phyloP scores from a whole-genome alignment of 1,284 basidiomycete species.

The Fomes fomentarius region DNA sequence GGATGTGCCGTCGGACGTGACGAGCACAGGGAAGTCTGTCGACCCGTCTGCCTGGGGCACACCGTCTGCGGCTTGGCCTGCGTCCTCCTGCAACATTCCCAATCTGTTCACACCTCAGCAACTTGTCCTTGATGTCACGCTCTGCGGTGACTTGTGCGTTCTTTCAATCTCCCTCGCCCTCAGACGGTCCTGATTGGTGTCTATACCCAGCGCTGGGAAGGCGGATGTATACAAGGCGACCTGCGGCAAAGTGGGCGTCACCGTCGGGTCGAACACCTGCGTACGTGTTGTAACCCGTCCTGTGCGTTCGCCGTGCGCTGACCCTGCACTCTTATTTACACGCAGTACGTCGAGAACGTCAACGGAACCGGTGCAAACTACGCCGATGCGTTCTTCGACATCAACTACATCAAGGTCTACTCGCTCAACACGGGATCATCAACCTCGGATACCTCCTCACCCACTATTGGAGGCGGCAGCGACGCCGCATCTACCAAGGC shows the following conservation, averaged over 20 bases:
- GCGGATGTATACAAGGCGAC: conserved; percentile 43
- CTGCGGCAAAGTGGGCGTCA: conserved; percentile 39
- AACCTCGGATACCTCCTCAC: too few species aligned
- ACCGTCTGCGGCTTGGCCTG: conserved; percentile 55
- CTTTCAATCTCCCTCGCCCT: too few species aligned
- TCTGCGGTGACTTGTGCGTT: conserved; percentile 60
- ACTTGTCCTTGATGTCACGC: conserved; percentile 58
- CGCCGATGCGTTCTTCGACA: conserved; percentile 55
- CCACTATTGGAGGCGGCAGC: too few species aligned
- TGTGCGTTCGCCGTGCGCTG: neutral
- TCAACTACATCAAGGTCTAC: conserved; percentile 51
- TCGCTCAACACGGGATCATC: conserved; percentile 23
- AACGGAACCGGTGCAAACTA: conserved; percentile 45
- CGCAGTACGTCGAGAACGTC: conserved; percentile 55
- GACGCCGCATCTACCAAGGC: too few species aligned
- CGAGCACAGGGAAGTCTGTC: conserved; percentile 40
- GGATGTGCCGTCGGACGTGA: conserved; percentile 46
- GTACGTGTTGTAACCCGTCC: conserved; percentile 35
- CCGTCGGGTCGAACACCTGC: conserved; percentile 6
- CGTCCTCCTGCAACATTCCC: conserved; percentile 46
- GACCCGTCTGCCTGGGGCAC: conserved; percentile 54
- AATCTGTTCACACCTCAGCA: conserved; percentile 55
- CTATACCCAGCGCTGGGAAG: conserved; percentile 47
- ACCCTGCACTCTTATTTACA: too few species aligned
- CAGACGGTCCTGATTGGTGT: too few species aligned